Evolutionary conservation across 208 protist species (phyloP).

Genomic region (Wallacemonas rigidus): DNA sequence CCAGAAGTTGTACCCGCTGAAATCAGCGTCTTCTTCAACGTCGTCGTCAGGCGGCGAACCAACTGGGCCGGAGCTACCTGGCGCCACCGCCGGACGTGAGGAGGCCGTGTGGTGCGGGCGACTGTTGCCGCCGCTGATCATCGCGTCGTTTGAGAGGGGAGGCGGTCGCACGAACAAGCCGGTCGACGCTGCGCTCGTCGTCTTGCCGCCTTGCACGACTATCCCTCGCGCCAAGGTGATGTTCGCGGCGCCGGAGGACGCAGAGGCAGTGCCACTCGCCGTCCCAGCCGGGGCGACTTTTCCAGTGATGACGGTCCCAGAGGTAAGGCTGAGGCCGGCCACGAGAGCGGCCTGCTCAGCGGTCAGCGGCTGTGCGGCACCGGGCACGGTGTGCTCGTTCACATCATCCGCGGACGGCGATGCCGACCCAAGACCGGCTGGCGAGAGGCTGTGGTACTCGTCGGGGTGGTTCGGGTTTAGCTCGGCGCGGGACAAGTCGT

Average conservation of each 20-base stretch:
- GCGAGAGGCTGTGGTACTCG: background rate
- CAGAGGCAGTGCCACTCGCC: no score
- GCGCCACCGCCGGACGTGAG: background rate
- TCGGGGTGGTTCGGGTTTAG: conserved; percentile 8
- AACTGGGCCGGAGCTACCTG: background rate
- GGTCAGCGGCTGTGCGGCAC: background rate
- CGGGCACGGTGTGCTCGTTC: background rate
- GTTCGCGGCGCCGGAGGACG: background rate
- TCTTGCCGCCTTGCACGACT: background rate
- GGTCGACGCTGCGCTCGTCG: background rate
- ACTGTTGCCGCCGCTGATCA: no score
- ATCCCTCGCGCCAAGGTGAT: background rate
- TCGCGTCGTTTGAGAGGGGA: background rate
- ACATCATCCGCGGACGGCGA: background rate
- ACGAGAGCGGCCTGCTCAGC: background rate
- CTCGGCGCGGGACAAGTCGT: conserved; percentile 6
- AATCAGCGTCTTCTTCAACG: conserved; percentile 60
- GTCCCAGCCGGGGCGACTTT: background rate
- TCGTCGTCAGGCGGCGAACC: conserved; percentile 24
- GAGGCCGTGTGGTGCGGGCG: no score
- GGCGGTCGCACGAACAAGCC: conserved; percentile 8
- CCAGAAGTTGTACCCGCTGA: conserved; percentile 80
- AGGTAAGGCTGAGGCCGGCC: background rate
- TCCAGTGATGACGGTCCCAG: conserved; percentile 3
- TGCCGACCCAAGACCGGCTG: background rate